Evolutionary conservation across 2,329 filamentous ascomycete genomes (phyloP).

Genomic region (Aureobasidium sp.): DNA sequence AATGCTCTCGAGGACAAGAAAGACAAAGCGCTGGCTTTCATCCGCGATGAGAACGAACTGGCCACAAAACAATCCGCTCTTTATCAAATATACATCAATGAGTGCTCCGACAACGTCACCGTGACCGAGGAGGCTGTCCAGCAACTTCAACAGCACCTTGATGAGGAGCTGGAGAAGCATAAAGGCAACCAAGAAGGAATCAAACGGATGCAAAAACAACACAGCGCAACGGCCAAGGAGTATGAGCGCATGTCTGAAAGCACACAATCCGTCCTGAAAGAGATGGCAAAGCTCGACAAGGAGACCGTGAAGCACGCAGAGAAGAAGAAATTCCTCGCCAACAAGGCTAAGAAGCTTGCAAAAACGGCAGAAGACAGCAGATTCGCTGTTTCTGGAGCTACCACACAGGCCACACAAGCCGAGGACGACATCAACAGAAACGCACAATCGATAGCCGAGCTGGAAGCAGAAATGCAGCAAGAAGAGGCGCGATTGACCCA

Average conservation of each 20-base stretch:
- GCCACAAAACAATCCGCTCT: constrained; percentile 80
- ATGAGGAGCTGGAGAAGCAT: constrained; percentile 84
- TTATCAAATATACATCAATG: constrained; percentile 83
- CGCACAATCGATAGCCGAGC: constrained; percentile 59
- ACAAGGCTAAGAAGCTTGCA: constrained; percentile 91
- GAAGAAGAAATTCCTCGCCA: constrained; percentile 85
- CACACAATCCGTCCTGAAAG: constrained; percentile 69
- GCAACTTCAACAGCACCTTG: constrained; percentile 82
- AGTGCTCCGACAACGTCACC: constrained; percentile 79
- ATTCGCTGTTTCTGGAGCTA: constrained; percentile 63
- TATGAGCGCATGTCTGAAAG: constrained; percentile 76
- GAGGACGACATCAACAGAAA: constrained; percentile 69
- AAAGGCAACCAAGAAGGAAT: constrained; percentile 83
- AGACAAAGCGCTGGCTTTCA: constrained; percentile 79
- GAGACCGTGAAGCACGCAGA: constrained; percentile 97
- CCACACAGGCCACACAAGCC: constrained; percentile 69
- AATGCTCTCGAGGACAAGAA: constrained; percentile 91
- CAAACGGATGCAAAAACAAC: constrained; percentile 77
- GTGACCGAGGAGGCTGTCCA: constrained; percentile 83
- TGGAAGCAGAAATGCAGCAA: constrained; percentile 66
- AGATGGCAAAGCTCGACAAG: constrained; percentile 89
- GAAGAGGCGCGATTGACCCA: constrained; percentile 74
- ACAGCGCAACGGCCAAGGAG: constrained; percentile 71
- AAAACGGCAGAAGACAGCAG: constrained; percentile 75
- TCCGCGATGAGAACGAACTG: constrained; percentile 89